Conservation (phyloP, 495 filamentous ascomycete species). For the Lasiosphaeria hispida region DNA sequence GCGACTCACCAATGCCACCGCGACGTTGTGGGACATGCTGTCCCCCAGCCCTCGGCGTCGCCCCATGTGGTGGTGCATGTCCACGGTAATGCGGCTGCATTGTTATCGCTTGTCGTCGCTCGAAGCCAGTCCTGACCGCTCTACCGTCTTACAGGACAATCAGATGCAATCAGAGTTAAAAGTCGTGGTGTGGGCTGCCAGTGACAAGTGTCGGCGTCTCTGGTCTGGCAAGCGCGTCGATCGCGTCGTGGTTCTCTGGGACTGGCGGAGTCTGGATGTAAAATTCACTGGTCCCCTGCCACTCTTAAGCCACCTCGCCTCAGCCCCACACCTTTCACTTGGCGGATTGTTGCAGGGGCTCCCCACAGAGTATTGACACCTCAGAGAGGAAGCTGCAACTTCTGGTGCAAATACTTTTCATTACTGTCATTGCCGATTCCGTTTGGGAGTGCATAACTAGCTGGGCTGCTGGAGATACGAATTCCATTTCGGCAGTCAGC, state of each 20-base stretch:
- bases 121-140: not conserved
- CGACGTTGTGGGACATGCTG: conserved; percentile 41
- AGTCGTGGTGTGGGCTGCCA: not conserved
- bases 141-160: too few relatives aligned
- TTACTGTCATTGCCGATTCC: too few relatives aligned
- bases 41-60: conserved; percentile 25
- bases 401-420: too few relatives aligned
- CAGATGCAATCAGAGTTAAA: too few relatives aligned
- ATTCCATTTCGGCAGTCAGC: too few relatives aligned
- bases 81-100: conserved; percentile 50
- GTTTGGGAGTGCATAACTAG: too few relatives aligned
- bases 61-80: conserved; percentile 43
- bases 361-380: too few relatives aligned
- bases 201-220: conserved; percentile 9
- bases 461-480: too few relatives aligned
- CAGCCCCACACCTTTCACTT: too few relatives aligned
- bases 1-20: conserved; percentile 49
- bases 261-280: conserved; percentile 8
- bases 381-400: too few relatives aligned
- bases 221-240: conserved; percentile 10
- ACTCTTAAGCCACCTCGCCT: too few relatives aligned
- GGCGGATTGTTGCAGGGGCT: too few relatives aligned
- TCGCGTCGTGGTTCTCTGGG: conserved; percentile 16
- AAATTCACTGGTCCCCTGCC: conserved; percentile 4
- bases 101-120: conserved; percentile 15